Evolutionary conservation across 306 rosid genomes (phyloP).

Genomic region (Calophaca sinica): DNA sequence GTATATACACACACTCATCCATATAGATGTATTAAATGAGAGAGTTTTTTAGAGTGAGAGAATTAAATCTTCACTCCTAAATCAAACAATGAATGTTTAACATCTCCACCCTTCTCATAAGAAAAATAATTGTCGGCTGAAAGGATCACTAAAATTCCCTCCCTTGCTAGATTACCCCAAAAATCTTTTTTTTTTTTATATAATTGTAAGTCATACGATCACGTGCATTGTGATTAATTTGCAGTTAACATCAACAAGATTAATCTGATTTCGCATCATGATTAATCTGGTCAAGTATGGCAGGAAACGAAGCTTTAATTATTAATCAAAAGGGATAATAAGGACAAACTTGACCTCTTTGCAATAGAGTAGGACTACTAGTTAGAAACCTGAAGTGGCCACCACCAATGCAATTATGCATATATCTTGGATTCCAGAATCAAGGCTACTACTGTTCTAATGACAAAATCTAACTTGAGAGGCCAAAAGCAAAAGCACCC

Average conservation of each 20-base stretch:
- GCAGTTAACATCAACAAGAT: constrained; percentile 33
- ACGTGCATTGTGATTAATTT: constrained; percentile 44
- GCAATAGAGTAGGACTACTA: constrained; percentile 23
- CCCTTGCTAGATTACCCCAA: neutral
- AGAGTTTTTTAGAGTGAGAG: no score
- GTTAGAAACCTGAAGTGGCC: constrained; percentile 32
- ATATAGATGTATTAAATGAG: no score
- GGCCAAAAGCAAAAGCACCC: constrained; percentile 27
- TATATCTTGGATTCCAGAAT: constrained; percentile 38
- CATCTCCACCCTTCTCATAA: no score
- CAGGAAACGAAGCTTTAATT: constrained; percentile 34
- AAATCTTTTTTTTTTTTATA: neutral
- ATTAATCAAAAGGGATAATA: constrained; percentile 37
- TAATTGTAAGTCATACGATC: constrained; percentile 35
- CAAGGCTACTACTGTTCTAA: constrained; percentile 15
- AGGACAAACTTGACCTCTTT: constrained; percentile 41
- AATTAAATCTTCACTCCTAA: no score
- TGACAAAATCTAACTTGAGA: constrained; percentile 6
- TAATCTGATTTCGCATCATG: constrained; percentile 38
- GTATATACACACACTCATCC: no score
- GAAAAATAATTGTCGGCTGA: neutral
- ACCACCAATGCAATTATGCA: constrained; percentile 19
- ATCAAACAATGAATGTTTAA: no score
- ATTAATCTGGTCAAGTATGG: constrained; percentile 40
- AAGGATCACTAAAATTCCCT: constrained; percentile 40